Evolutionary conservation across 2,329 filamentous ascomycete genomes (phyloP), one percentile per base, ranked within the genome.

Genomic region (Trichoderma lentiforme): DNA sequence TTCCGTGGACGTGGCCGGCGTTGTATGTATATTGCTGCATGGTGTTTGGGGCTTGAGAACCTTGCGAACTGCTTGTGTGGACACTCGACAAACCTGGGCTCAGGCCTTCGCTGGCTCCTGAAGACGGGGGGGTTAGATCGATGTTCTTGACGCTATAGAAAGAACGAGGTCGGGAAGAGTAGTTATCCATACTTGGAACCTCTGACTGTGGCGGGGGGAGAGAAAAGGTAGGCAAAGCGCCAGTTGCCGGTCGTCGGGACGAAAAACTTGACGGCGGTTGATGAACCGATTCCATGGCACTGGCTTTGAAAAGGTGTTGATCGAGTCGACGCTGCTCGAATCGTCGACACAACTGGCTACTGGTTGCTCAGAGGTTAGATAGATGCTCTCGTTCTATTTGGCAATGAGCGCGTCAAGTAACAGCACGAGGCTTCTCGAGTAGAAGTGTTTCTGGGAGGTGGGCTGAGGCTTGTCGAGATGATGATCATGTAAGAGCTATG

Each of bases 41-140:
- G 63, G 79, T 78, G 72, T 85, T 82, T 74, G 87, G 84, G 65
- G 85, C 84, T 75, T 88, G 86, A n/a, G 89, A 88, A 75, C 86
- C 84, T 71, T 86, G 85, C 15, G 88, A 88, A 79, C 87, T 88
- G 77, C 84, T 86, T 74, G 86, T 90, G 75, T 90, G 88, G 69
- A 90, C 84, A 74, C 88, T 87, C 70, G 89, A 88, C 32, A 89
- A 87, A 75, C 85, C 86, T 73, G 86, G 90, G 82, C 85, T 90
- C 77, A 92, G 81, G 78, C 87, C 86, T 81, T 92, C 90, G 76
- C 84, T 84, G 73, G 86, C 83, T 81, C 86, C 87, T 85, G 82
- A 75, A 76, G 76, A 78, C 75, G 75, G 81, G 24, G 69, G 68
- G 26, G 39, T 73, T 63, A 71, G 56, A 57, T 71, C 63, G n/a